Percentiles rank a stretch among this genome's conserved stretches.
Evolutionary conservation across 1,284 basidiomycete species (phyloP).

Genomic region (Phaffia rhodozyma): DNA sequence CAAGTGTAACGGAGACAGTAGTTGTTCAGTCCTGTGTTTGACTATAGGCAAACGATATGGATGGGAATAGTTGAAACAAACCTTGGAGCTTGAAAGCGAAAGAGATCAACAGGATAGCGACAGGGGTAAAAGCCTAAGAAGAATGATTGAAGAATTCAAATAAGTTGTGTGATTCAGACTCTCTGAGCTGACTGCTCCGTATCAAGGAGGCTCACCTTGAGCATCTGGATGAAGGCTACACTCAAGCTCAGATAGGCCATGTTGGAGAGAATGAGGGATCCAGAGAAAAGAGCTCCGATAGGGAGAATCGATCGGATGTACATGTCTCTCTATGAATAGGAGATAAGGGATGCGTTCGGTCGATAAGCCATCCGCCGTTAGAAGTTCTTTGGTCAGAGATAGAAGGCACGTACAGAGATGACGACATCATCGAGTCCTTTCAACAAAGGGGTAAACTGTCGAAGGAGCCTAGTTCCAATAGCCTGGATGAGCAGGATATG

Average conservation of each 20-base stretch:
- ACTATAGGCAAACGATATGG: no score
- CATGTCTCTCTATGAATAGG: conserved; percentile 44
- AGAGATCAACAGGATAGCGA: conserved; percentile 88
- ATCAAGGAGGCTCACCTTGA: conserved; percentile 51
- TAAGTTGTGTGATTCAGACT: not conserved
- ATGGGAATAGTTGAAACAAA: not conserved
- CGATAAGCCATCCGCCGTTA: not conserved
- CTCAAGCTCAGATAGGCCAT: conserved; percentile 86
- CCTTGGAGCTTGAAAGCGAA: conserved; percentile 71
- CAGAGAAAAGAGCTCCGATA: conserved; percentile 84
- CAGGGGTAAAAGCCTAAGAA: conserved; percentile 83
- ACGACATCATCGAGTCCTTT: conserved; percentile 79
- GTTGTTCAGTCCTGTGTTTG: not conserved
- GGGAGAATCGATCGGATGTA: conserved; percentile 82
- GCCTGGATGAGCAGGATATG: conserved; percentile 42
- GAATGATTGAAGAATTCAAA: not conserved
- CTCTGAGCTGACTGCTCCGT: no score
- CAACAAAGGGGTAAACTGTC: conserved; percentile 76
- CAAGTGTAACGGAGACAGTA: not conserved
- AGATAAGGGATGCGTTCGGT: not conserved
- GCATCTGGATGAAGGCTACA: conserved; percentile 94
- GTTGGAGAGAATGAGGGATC: conserved; percentile 82
- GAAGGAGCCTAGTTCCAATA: conserved; percentile 75
- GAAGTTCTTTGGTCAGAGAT: not conserved
- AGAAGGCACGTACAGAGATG: conserved; percentile 45